These are phyloP conservation scores for Trichoderma sp. DNA, from an alignment of 2,329 filamentous ascomycete genomes.

Conservation along the genomic window DNA sequence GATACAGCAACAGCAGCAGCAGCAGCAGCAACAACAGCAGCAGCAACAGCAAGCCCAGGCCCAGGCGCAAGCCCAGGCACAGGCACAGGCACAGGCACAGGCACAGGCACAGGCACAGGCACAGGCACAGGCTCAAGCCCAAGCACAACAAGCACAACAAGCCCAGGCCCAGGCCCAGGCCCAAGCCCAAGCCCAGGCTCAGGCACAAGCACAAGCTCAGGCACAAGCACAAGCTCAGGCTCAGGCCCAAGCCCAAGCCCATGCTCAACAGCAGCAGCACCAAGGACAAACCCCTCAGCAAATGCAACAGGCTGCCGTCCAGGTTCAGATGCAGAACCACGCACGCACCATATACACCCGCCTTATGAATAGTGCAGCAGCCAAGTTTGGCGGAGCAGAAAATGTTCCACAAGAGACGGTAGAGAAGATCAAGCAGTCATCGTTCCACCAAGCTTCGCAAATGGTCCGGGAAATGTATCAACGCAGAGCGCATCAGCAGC, in stretches of 20 bases:
- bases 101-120: no score
- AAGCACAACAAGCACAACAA: constrained; percentile 43
- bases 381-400: constrained; percentile 45
- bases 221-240: constrained; percentile 49
- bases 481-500: constrained; percentile 42
- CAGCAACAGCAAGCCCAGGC: constrained; percentile 30
- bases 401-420: constrained; percentile 50
- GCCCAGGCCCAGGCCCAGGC: constrained; percentile 54
- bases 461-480: constrained; percentile 38
- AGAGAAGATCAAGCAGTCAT: constrained; percentile 48
- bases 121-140: constrained; percentile 56
- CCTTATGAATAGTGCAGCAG: constrained; percentile 38
- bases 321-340: constrained; percentile 40
- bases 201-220: constrained; percentile 56
- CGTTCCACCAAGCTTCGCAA: constrained; percentile 42
- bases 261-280: constrained; percentile 38
- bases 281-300: constrained; percentile 38
- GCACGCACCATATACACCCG: constrained; percentile 44
- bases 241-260: constrained; percentile 36
- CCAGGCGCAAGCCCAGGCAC: no score
- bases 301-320: constrained; percentile 37
- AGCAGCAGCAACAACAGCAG: constrained; percentile 29
- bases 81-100: constrained; percentile 29
- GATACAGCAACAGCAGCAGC: constrained; percentile 36
- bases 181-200: constrained; percentile 70